A percentile compares a stretch with the other conserved stretches of the same genome.
Evolutionary conservation across 495 filamentous ascomycete genomes (phyloP).

Genomic region (Halenospora varia): DNA sequence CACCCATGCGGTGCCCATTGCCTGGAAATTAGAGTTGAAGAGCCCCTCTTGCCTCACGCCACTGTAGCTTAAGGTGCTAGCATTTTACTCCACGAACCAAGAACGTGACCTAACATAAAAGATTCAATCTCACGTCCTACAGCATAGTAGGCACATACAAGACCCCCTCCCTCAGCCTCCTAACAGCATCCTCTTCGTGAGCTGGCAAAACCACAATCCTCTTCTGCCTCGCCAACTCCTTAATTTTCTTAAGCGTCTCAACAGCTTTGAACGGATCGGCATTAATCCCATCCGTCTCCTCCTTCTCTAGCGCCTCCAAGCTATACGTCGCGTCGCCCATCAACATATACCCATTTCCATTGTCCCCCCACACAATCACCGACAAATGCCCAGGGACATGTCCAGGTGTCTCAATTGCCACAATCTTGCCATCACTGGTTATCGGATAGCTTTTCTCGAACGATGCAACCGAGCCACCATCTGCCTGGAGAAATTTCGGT

Average conservation of each 20-base stretch:
- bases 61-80: no score
- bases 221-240: slow-evolving; percentile 26
- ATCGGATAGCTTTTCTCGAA: slow-evolving; percentile 28
- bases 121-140: no score
- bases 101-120: no score
- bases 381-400: slow-evolving; percentile 31
- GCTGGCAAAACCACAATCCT: slow-evolving; percentile 27
- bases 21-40: no score
- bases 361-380: slow-evolving; percentile 22
- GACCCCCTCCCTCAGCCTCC: not conserved
- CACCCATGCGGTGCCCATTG: no score
- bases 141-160: not conserved
- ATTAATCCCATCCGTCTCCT: slow-evolving; percentile 31
- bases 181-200: slow-evolving; percentile 19
- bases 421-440: slow-evolving; percentile 28
- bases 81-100: no score
- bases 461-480: slow-evolving; percentile 23
- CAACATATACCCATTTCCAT: slow-evolving; percentile 23
- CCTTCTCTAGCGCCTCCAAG: slow-evolving; percentile 24
- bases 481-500: slow-evolving; percentile 23
- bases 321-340: slow-evolving; percentile 31
- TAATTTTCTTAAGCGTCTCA: slow-evolving; percentile 24
- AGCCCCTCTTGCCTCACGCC: no score
- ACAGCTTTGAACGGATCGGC: slow-evolving; percentile 25
- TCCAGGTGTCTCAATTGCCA: slow-evolving; percentile 29